These are phyloP conservation scores for Colletotrichum tanaceti DNA, from an alignment of 2,329 filamentous ascomycete species.

Conservation along the genomic window DNA sequence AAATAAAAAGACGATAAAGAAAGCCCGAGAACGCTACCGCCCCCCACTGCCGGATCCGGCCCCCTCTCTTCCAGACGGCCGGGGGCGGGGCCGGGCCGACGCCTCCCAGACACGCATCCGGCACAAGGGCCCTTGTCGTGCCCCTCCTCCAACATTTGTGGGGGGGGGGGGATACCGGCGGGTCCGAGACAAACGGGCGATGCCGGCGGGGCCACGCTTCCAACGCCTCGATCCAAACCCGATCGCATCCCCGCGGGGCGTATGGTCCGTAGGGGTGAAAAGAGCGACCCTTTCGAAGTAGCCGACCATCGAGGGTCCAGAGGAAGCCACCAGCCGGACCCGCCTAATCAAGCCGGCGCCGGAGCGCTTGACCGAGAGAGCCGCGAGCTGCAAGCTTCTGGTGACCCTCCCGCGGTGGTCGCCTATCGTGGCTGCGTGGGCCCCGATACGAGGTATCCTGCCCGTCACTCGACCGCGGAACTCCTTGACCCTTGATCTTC, in stretches of 20 bases:
- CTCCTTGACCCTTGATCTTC: no score
- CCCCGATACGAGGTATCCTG: no score
- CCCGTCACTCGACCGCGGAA: no score
- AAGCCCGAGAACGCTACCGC: background rate
- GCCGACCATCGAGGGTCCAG: background rate
- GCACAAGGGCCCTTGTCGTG: background rate
- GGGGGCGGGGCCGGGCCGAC: background rate
- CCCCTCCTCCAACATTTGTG: background rate
- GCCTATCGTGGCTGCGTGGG: background rate
- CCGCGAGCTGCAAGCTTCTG: background rate
- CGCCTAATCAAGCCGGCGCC: background rate
- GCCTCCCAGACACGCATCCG: background rate
- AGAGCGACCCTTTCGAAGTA: background rate
- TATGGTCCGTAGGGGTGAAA: background rate
- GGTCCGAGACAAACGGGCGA: slow-evolving; percentile 7
- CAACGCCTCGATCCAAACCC: background rate
- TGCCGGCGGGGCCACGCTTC: background rate
- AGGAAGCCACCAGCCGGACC: background rate
- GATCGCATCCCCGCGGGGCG: slow-evolving; percentile 1
- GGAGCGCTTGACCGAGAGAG: background rate
- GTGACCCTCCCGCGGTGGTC: background rate
- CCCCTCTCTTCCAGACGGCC: background rate
- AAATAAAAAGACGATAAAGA: background rate
- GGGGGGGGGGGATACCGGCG: background rate
- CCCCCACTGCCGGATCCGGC: background rate